phyloP scores from a whole-genome alignment of 1,139 yeast genomes.

The Yamadazyma triangularis region DNA sequence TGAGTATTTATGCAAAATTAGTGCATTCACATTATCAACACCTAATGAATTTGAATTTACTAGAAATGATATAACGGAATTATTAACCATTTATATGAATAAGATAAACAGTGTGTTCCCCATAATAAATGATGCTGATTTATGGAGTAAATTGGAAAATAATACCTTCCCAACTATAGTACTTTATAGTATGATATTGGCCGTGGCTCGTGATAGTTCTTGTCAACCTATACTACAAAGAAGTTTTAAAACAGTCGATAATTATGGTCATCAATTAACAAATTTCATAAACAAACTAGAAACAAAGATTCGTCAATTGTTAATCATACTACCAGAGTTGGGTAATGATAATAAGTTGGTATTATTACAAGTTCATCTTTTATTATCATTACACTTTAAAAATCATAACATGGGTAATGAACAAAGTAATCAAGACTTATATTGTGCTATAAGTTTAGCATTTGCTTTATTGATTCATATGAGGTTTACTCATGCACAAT shows the following conservation, averaged over 20 bases:
- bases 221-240: conserved; percentile 22
- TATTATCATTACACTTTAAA: conserved; percentile 27
- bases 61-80: conserved; percentile 15
- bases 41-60: conserved; percentile 17
- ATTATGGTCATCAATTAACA: conserved; percentile 12
- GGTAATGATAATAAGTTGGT: conserved; percentile 36
- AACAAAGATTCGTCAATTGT: conserved; percentile 23
- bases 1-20: conserved; percentile 19
- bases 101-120: conserved; percentile 34
- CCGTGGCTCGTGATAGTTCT: conserved; percentile 22
- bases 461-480: conserved; percentile 31
- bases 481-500: conserved; percentile 13
- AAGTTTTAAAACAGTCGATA: conserved; percentile 15
- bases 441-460: conserved; percentile 26
- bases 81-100: conserved; percentile 26
- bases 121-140: conserved; percentile 21
- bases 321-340: conserved; percentile 21
- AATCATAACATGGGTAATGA: conserved; percentile 31
- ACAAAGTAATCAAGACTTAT: conserved; percentile 32
- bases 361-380: conserved; percentile 22
- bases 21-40: conserved; percentile 32
- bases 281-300: conserved; percentile 21
- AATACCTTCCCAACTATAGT: conserved; percentile 20
- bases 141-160: conserved; percentile 24
- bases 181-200: conserved; percentile 26